phyloP scores from a whole-genome alignment of 2,329 filamentous ascomycete genomes.

The Fusarium sp. region DNA sequence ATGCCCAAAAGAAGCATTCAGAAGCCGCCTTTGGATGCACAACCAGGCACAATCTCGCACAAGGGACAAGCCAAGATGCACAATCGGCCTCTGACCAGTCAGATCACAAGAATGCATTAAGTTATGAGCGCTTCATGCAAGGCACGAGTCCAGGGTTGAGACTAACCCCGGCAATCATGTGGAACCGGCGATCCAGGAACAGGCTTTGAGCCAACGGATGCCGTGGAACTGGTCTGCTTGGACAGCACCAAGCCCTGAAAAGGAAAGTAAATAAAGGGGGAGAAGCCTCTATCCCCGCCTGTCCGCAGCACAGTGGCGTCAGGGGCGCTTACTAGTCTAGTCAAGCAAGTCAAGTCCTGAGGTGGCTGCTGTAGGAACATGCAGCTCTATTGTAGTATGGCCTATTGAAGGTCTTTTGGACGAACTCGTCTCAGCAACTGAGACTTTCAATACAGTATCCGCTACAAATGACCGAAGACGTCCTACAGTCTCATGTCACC shows the following conservation, averaged over 20 bases:
- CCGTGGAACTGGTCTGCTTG: constrained; percentile 19
- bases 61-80: constrained; percentile 24
- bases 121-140: constrained; percentile 40
- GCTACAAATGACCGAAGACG: constrained; percentile 25
- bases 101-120: constrained; percentile 12
- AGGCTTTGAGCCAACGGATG: constrained; percentile 24
- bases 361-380: constrained; percentile 28
- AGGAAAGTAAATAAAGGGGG: constrained; percentile 42
- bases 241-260: constrained; percentile 19
- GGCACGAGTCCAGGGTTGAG: constrained; percentile 24
- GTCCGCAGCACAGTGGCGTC: constrained; percentile 34
- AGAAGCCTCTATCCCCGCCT: constrained; percentile 22
- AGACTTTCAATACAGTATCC: constrained; percentile 21
- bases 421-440: background rate
- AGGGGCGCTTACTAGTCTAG: constrained; percentile 19
- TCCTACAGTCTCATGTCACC: constrained; percentile 5
- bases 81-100: constrained; percentile 30
- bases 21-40: constrained; percentile 8
- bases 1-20: constrained; percentile 5
- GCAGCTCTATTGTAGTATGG: constrained; percentile 28
- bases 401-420: background rate
- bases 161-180: constrained; percentile 22
- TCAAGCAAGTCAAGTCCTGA: constrained; percentile 5
- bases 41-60: constrained; percentile 30
- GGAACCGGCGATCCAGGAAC: constrained; percentile 5